Evolutionary conservation across 2,329 filamentous ascomycete genomes (phyloP).

Genomic region (Helicocarpus griseus): DNA sequence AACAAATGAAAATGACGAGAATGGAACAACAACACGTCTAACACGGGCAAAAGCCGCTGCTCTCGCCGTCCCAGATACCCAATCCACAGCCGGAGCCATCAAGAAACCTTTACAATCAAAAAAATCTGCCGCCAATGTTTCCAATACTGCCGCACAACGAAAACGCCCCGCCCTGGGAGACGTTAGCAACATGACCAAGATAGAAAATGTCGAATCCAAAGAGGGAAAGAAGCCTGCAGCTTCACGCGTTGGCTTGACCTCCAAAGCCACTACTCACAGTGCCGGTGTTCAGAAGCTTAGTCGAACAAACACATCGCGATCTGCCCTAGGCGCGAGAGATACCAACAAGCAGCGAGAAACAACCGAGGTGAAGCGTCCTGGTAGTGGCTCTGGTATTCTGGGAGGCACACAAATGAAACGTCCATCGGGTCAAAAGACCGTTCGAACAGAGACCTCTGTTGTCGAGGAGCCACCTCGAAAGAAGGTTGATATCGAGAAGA

Average conservation of each 20-base stretch:
- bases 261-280: constrained; percentile 66
- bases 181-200: constrained; percentile 87
- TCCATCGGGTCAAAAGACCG: constrained; percentile 42
- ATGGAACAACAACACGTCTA: constrained; percentile 65
- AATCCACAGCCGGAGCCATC: constrained; percentile 50
- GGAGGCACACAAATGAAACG: constrained; percentile 59
- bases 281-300: constrained; percentile 71
- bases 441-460: constrained; percentile 55
- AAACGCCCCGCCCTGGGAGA: constrained; percentile 84
- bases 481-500: constrained; percentile 51
- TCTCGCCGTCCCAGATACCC: constrained; percentile 35
- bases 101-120: constrained; percentile 62
- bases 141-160: constrained; percentile 45
- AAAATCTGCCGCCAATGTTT: constrained; percentile 43
- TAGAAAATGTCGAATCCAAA: constrained; percentile 44
- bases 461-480: constrained; percentile 61
- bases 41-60: constrained; percentile 88
- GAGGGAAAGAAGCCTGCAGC: constrained; percentile 57
- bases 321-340: constrained; percentile 57
- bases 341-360: constrained; percentile 49
- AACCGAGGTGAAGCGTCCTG: constrained; percentile 60
- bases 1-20: constrained; percentile 93
- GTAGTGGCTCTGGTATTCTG: constrained; percentile 60
- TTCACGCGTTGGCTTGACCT: constrained; percentile 59
- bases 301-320: constrained; percentile 50